A percentile compares a stretch with the other conserved stretches of the same genome.
Evolutionary conservation across 1,284 basidiomycete genomes (phyloP).

Genomic region (Ustilago vetiveriae): DNA sequence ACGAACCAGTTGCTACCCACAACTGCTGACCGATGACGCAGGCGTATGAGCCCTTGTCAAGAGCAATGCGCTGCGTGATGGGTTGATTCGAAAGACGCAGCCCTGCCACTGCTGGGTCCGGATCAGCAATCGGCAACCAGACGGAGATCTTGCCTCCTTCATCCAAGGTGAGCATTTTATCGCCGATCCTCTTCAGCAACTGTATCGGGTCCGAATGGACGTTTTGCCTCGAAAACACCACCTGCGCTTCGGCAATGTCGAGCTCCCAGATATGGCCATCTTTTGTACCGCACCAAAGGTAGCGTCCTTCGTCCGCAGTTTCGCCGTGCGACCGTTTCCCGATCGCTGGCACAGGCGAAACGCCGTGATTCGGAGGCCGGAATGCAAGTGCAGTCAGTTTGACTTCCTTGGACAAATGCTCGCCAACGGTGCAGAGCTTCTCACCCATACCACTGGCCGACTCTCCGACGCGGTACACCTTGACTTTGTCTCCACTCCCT

Average conservation of each 20-base stretch:
- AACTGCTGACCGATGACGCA: slow-evolving; percentile 59
- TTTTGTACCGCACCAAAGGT: slow-evolving; percentile 62
- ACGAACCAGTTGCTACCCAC: slow-evolving; percentile 53
- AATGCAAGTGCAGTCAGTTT: slow-evolving; percentile 54
- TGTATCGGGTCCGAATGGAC: slow-evolving; percentile 56
- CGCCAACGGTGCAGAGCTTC: slow-evolving; percentile 52
- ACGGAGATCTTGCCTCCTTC: slow-evolving; percentile 64
- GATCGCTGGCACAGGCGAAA: slow-evolving; percentile 15
- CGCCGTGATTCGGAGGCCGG: slow-evolving; percentile 36
- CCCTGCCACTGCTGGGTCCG: slow-evolving; percentile 24
- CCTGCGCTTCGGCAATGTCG: slow-evolving; percentile 47
- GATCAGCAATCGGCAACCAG: slow-evolving; percentile 49
- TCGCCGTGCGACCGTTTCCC: slow-evolving; percentile 35
- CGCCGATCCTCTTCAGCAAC: slow-evolving; percentile 52
- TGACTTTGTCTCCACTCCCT: slow-evolving; percentile 53
- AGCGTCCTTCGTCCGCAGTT: slow-evolving; percentile 51
- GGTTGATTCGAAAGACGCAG: slow-evolving; percentile 50
- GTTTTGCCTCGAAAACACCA: slow-evolving; percentile 41
- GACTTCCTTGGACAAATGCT: slow-evolving; percentile 46
- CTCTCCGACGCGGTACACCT: slow-evolving; percentile 53
- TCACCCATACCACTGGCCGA: slow-evolving; percentile 34
- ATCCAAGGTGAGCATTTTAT: slow-evolving; percentile 59
- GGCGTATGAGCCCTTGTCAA: slow-evolving; percentile 55
- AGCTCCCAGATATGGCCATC: slow-evolving; percentile 61
- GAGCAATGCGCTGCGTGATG: slow-evolving; percentile 58